phyloP scores from a whole-genome alignment of 768 basidiomycete species.

The Termitomyces bulborhizus region DNA sequence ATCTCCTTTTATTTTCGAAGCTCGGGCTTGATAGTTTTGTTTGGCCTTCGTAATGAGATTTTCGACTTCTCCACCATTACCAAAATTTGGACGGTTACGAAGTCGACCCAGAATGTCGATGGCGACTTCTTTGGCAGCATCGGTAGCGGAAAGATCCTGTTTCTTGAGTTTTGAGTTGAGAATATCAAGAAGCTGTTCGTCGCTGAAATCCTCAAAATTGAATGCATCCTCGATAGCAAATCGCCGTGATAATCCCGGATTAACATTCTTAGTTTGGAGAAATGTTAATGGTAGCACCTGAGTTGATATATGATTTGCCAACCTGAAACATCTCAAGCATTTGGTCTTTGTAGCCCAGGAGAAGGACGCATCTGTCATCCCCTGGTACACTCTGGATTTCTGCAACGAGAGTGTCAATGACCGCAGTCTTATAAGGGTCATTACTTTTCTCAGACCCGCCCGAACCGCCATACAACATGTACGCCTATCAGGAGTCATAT shows the following conservation, averaged over 20 bases:
- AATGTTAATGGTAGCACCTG: neutral
- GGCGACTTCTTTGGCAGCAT: neutral
- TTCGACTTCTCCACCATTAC: neutral
- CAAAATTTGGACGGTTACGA: neutral
- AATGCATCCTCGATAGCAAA: conserved; percentile 3
- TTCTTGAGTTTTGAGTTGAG: neutral
- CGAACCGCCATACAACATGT: neutral
- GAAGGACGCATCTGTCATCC: conserved; percentile 62
- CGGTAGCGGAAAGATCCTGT: neutral
- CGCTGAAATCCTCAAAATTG: neutral
- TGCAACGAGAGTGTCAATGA: conserved; percentile 71
- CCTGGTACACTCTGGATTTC: conserved; percentile 66
- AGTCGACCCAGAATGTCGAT: neutral
- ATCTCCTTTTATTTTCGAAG: neutral
- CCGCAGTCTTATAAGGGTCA: conserved; percentile 58
- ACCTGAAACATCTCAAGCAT: conserved; percentile 77
- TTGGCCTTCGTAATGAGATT: neutral
- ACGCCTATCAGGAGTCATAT: neutral
- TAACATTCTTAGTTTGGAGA: neutral
- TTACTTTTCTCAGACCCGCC: conserved; percentile 1
- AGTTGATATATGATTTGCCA: conserved; percentile 4
- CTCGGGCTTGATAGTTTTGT: neutral
- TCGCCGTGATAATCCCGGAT: neutral
- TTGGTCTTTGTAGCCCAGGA: conserved; percentile 59
- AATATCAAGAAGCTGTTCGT: neutral